Conservation (phyloP, 1,284 basidiomycete genomes). For the Boletus semigastroideus region DNA sequence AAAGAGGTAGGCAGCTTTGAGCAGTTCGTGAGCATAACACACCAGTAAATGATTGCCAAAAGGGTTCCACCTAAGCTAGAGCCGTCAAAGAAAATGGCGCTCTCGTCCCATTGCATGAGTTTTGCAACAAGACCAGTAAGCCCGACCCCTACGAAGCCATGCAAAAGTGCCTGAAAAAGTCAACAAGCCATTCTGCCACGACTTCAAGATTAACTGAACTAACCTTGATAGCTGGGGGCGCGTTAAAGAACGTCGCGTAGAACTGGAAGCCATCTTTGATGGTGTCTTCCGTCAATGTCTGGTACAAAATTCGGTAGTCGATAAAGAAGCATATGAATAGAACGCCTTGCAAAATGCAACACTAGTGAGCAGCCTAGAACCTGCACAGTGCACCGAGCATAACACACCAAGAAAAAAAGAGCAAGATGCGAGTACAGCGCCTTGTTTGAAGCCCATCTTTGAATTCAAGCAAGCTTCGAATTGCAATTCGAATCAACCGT, state of each 20-base stretch:
- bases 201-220: constrained; percentile 27
- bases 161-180: constrained; percentile 67
- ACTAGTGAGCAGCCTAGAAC: constrained; percentile 1
- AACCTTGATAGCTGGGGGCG: constrained; percentile 87
- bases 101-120: constrained; percentile 83
- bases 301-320: constrained; percentile 81
- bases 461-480: background rate
- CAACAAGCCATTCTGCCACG: constrained; percentile 1
- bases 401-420: constrained; percentile 80
- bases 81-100: constrained; percentile 91
- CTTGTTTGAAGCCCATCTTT: constrained; percentile 81
- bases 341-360: constrained; percentile 52
- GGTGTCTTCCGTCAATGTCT: constrained; percentile 59
- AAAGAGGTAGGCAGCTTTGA: constrained; percentile 70
- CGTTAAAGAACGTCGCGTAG: constrained; percentile 88
- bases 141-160: constrained; percentile 77
- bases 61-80: constrained; percentile 65
- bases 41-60: background rate
- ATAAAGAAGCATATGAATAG: constrained; percentile 87
- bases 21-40: constrained; percentile 11
- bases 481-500: too few relatives aligned
- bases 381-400: constrained; percentile 1
- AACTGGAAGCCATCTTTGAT: constrained; percentile 79
- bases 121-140: constrained; percentile 74
- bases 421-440: constrained; percentile 76